These are phyloP conservation scores for Kwoniella sp. DNA, from an alignment of 768 basidiomycete genomes.

Conservation along the genomic window DNA sequence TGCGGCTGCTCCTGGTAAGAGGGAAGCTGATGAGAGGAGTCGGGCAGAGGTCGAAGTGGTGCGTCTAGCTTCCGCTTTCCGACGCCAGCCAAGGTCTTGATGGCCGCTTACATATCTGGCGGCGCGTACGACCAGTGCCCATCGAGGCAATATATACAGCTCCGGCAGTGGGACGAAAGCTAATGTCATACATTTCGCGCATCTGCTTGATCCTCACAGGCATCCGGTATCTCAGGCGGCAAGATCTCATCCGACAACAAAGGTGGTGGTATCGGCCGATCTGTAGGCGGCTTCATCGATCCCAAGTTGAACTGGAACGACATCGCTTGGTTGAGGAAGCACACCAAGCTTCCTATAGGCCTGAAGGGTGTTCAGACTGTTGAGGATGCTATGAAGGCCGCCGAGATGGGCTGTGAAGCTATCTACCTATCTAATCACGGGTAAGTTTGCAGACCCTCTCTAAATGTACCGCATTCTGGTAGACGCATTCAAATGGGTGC, in stretches of 20 bases:
- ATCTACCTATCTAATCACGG: slow-evolving; percentile 92
- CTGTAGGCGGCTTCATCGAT: slow-evolving; percentile 55
- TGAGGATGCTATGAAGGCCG: slow-evolving; percentile 83
- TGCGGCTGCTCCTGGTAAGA: slow-evolving; percentile 54
- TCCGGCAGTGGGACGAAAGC: neutral
- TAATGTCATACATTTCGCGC: neutral
- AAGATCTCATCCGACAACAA: slow-evolving; percentile 52
- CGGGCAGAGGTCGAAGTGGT: slow-evolving; percentile 54
- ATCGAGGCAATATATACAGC: too few relatives aligned
- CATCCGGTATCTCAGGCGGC: slow-evolving; percentile 54
- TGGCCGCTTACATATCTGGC: neutral
- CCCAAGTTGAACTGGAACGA: slow-evolving; percentile 55
- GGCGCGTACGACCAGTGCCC: too few relatives aligned
- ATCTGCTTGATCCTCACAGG: slow-evolving; percentile 19
- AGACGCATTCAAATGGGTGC: neutral
- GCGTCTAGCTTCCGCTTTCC: slow-evolving; percentile 17
- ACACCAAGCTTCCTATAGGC: slow-evolving; percentile 59
- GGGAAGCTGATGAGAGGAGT: slow-evolving; percentile 55
- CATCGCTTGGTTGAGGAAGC: slow-evolving; percentile 62
- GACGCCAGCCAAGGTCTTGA: neutral
- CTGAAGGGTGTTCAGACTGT: slow-evolving; percentile 60
- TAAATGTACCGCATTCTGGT: too few relatives aligned
- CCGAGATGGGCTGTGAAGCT: slow-evolving; percentile 79
- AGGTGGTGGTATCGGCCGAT: slow-evolving; percentile 56
- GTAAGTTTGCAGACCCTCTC: slow-evolving; percentile 25